Evolutionary conservation across 306 rosid genomes (phyloP), one percentile per base, ranked within the genome.

Genomic region (Fragaria nilgerrensis): DNA sequence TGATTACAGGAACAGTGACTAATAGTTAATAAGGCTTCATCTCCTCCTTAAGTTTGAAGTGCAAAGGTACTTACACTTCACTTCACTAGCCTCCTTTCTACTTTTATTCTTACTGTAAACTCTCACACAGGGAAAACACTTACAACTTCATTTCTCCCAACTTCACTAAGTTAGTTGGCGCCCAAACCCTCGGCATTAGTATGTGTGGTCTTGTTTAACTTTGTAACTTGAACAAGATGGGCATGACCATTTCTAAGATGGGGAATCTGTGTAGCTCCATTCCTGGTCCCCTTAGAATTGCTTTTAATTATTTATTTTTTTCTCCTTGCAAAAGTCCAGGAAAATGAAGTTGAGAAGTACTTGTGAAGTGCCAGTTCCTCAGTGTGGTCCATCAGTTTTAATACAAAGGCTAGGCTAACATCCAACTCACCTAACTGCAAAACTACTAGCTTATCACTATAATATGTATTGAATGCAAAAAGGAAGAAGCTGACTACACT

Each of bases 1-100:
- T n/a, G 67, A 67, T 43, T 90, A 92, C 89, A 83, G 79, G 84
- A 81, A 77, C 48, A 77, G 62, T 53, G 43, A 75, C 52, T 87
- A 78, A 78, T 20, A 66, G 69, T 64, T 37, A 17, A 37, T 20
- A 20, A 17, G 48, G 11, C 37, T 5, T 14, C 48, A 9, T 1
- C 27, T 17, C 47, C 36, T 15, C 48, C 9, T 41, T 64, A 58
- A 36, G 29, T 19, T 13, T 36, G n/a, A 80, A 61, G 58, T 45
- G 37, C 78, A 70, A 43, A 78, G 22, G 68, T 62, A 73, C 67
- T 22, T 23, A 29, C 62, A 56, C 2, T 61, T 3, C 44, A 61
- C 39, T 61, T 36, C 50, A 15, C 48, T 56, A 23, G 32, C 44
- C 16, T 47, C 66, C 29, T 29, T 71, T 68, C 66, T 73, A 56